phyloP scores from a whole-genome alignment of 495 filamentous ascomycete genomes.

The Terfezia claveryi region DNA sequence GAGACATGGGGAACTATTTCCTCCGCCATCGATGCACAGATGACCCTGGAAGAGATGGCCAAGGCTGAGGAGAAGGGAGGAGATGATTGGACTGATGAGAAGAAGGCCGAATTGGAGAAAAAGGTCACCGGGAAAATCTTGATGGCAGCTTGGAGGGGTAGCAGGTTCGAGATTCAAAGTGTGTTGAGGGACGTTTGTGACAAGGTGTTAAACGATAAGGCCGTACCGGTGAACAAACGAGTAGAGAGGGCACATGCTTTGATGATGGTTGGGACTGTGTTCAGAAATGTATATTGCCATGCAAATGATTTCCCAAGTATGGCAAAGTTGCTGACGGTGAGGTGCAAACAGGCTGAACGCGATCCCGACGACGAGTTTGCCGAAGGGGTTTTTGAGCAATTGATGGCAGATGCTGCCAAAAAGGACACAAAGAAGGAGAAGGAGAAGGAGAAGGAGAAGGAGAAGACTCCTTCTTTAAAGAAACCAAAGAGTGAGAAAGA shows the following conservation, averaged over 20 bases:
- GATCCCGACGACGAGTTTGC: slow-evolving; percentile 94
- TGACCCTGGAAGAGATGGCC: slow-evolving; percentile 98
- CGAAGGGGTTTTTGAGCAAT: slow-evolving; percentile 95
- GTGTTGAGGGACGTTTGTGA: slow-evolving; percentile 39
- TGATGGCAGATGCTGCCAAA: slow-evolving; percentile 84
- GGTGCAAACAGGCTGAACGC: slow-evolving; percentile 45
- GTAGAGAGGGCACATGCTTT: slow-evolving; percentile 78
- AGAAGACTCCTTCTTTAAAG: background rate
- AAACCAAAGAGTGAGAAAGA: background rate
- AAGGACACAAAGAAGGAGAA: slow-evolving; percentile 42
- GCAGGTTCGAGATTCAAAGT: slow-evolving; percentile 94
- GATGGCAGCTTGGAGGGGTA: slow-evolving; percentile 91
- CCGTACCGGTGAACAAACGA: slow-evolving; percentile 58
- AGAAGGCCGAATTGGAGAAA: slow-evolving; percentile 86
- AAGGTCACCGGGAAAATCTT: slow-evolving; percentile 94
- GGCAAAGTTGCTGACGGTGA: slow-evolving; percentile 4
- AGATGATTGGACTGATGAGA: slow-evolving; percentile 97
- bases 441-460: background rate
- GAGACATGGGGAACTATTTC: slow-evolving; percentile 97
- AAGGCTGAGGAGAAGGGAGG: slow-evolving; percentile 85
- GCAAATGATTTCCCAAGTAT: background rate
- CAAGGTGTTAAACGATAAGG: slow-evolving; percentile 51
- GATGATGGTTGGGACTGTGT: slow-evolving; percentile 70
- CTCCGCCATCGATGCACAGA: slow-evolving; percentile 91
- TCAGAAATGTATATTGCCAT: slow-evolving; percentile 43